These are phyloP conservation scores for Prunella vulgaris DNA, from an alignment of 257 asterid genomes.

Conservation along the genomic window DNA sequence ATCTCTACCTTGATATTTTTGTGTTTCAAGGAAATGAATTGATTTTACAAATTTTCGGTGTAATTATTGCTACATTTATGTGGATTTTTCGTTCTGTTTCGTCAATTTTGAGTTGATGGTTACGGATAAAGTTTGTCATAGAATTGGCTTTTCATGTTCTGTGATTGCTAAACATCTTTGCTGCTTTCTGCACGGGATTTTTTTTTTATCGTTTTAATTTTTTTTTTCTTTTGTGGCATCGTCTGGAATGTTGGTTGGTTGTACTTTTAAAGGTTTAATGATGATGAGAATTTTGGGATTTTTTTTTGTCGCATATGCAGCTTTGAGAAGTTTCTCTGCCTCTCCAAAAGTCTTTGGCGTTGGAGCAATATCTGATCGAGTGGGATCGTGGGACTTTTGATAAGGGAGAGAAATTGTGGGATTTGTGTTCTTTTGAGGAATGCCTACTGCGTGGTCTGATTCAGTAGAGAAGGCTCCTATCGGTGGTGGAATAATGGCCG, in stretches of 20 bases:
- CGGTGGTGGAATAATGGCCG: conserved; percentile 39
- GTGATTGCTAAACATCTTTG: conserved; percentile 1
- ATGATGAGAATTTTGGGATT: conserved; percentile 27
- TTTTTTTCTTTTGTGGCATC: not conserved
- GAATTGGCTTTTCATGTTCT: conserved; percentile 11
- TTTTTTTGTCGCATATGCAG: conserved; percentile 26
- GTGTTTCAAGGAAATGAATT: not conserved
- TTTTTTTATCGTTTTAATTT: not conserved
- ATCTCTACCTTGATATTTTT: not conserved
- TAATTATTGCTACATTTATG: conserved; percentile 18
- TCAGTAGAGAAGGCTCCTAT: conserved; percentile 51
- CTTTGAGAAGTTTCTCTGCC: conserved; percentile 28
- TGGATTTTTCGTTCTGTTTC: not conserved
- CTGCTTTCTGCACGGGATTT: not conserved
- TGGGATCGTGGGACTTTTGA: conserved; percentile 18
- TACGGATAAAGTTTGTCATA: not conserved
- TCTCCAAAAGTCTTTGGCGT: conserved; percentile 14
- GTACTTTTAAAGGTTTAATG: conserved; percentile 30
- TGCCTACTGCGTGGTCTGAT: conserved; percentile 90
- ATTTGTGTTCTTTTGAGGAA: conserved; percentile 37
- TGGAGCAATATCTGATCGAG: conserved; percentile 21
- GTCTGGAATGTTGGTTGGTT: conserved; percentile 1
- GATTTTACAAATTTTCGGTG: not conserved
- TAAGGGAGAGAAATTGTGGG: conserved; percentile 27
- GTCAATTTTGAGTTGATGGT: conserved; percentile 2